A percentile compares a stretch with the other conserved stretches of the same genome.
Evolutionary conservation across 495 filamentous ascomycete genomes (phyloP).

Genomic region (Haplographium delicatum): DNA sequence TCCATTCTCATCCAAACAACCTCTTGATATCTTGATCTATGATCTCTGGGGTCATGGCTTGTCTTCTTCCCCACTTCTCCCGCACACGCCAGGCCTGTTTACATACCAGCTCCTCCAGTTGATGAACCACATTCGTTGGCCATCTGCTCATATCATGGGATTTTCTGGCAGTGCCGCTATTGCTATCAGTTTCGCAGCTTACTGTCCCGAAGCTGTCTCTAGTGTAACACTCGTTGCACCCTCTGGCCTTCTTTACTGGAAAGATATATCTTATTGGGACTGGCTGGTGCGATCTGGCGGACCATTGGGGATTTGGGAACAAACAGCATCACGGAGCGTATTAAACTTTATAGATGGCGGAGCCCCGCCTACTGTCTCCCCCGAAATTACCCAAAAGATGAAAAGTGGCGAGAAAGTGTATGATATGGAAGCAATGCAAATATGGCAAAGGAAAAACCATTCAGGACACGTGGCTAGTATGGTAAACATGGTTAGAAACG

Average conservation of each 20-base stretch:
- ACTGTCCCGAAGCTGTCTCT: conserved; percentile 17
- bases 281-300: conserved; percentile 29
- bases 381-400: conserved; percentile 40
- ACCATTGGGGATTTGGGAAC: conserved; percentile 4
- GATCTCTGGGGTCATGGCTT: conserved; percentile 30
- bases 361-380: conserved; percentile 27
- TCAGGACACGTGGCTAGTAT: conserved; percentile 38
- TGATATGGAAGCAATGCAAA: conserved; percentile 39
- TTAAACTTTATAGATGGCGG: conserved; percentile 36
- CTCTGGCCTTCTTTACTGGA: conserved; percentile 21
- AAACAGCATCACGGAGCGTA: background rate
- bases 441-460: conserved; percentile 41
- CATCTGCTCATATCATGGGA: conserved; percentile 25
- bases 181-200: conserved; percentile 17
- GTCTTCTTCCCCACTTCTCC: conserved; percentile 24
- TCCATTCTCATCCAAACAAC: too few relatives aligned
- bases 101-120: conserved; percentile 22
- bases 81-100: conserved; percentile 25
- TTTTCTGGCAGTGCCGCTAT: conserved; percentile 26
- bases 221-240: conserved; percentile 26
- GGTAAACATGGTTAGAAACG: conserved; percentile 38
- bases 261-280: conserved; percentile 24
- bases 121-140: conserved; percentile 21
- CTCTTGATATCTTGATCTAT: conserved; percentile 19
- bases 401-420: conserved; percentile 35